phyloP scores from a whole-genome alignment of 768 basidiomycete species.

The Cystofilobasidium bisporidii region DNA sequence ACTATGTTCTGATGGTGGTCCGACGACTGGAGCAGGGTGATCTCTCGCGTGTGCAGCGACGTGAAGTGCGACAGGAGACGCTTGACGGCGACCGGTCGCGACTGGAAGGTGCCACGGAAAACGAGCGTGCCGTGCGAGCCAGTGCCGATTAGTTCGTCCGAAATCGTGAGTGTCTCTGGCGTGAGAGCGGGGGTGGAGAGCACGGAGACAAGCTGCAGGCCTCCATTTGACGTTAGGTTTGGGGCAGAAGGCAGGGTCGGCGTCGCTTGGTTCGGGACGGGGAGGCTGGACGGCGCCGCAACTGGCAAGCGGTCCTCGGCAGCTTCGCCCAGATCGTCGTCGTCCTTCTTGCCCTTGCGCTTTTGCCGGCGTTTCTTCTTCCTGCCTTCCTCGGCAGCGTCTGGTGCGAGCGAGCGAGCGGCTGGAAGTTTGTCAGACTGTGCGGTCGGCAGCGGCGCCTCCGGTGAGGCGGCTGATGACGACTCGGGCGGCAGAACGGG shows the following conservation, averaged over 20 bases:
- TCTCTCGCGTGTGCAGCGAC: slow-evolving; percentile 85
- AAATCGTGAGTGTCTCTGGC: not conserved
- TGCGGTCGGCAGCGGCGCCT: too few relatives aligned
- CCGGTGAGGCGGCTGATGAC: too few relatives aligned
- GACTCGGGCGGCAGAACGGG: too few relatives aligned
- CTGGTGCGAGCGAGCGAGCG: too few relatives aligned
- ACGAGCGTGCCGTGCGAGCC: slow-evolving; percentile 73
- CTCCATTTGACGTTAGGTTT: too few relatives aligned
- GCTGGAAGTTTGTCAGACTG: too few relatives aligned
- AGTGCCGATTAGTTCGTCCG: slow-evolving; percentile 13
- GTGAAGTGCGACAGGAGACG: slow-evolving; percentile 91
- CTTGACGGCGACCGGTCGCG: slow-evolving; percentile 95
- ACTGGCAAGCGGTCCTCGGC: not conserved
- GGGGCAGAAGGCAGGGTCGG: not conserved
- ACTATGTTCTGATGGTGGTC: slow-evolving; percentile 99
- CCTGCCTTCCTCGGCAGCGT: slow-evolving; percentile 11
- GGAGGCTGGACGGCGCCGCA: not conserved
- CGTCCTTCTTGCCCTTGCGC: slow-evolving; percentile 48
- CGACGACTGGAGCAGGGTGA: slow-evolving; percentile 84
- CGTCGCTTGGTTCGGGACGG: not conserved
- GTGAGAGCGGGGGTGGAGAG: not conserved
- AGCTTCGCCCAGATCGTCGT: slow-evolving; percentile 29
- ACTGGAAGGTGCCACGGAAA: slow-evolving; percentile 71
- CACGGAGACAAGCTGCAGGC: not conserved
- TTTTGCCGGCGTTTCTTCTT: slow-evolving; percentile 34